Conservation (phyloP, 306 rosid species). For the Vigna unguiculata region DNA sequence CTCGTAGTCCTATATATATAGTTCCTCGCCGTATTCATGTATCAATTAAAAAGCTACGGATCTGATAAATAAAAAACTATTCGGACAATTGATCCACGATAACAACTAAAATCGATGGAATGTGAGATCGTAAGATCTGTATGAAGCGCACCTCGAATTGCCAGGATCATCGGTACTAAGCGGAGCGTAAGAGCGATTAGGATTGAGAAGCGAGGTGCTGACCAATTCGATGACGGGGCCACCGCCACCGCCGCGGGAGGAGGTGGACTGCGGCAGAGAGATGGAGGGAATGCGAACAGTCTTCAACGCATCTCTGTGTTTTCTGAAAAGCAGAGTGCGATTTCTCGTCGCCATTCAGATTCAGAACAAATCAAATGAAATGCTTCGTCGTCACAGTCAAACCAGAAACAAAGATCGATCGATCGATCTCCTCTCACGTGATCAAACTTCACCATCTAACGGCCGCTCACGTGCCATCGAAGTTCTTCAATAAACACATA, state of each 20-base stretch:
- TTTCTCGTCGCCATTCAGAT: constrained; percentile 77
- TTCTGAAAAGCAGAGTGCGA: constrained; percentile 67
- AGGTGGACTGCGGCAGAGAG: constrained; percentile 53
- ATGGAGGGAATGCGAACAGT: constrained; percentile 75
- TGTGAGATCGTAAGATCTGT: constrained; percentile 39
- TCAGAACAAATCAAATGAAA: constrained; percentile 14
- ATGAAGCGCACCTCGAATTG: constrained; percentile 71
- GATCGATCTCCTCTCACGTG: constrained; percentile 46
- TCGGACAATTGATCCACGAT: constrained; percentile 32
- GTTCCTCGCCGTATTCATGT: neutral
- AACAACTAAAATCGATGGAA: neutral
- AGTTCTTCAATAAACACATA: neutral
- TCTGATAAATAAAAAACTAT: constrained; percentile 13
- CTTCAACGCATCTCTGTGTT: constrained; percentile 80
- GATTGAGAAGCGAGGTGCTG: constrained; percentile 79
- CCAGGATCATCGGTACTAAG: constrained; percentile 98
- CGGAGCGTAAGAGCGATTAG: constrained; percentile 81
- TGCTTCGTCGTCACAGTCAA: constrained; percentile 43
- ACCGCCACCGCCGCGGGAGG: constrained; percentile 49
- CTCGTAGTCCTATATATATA: neutral
- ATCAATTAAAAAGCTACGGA: constrained; percentile 14
- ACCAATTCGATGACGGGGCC: constrained; percentile 94
- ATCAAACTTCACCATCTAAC: constrained; percentile 35
- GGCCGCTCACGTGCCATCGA: constrained; percentile 52
- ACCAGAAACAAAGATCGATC: constrained; percentile 16